These are phyloP conservation scores for Pyricularia pennisetigena DNA, from an alignment of 2,329 filamentous ascomycete genomes.

Conservation along the genomic window DNA sequence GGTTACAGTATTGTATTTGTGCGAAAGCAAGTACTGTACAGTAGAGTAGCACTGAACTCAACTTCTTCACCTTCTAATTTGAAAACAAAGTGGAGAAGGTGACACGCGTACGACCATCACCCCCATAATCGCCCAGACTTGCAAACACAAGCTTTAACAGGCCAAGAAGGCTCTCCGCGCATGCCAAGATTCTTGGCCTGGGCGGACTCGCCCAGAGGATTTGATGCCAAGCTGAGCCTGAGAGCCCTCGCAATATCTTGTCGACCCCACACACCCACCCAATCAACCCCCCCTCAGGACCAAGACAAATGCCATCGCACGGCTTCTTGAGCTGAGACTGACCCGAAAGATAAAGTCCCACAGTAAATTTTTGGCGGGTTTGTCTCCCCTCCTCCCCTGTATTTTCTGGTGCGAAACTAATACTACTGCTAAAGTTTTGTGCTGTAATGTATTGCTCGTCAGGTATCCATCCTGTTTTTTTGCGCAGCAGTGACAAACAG, in stretches of 20 bases:
- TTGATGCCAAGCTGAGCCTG: no score
- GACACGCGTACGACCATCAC: not conserved
- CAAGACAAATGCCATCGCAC: not conserved
- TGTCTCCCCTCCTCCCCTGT: not conserved
- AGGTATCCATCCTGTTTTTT: not conserved
- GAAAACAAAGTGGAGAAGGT: not conserved
- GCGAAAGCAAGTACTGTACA: no score
- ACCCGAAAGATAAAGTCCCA: not conserved
- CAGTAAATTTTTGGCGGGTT: not conserved
- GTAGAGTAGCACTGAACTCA: no score
- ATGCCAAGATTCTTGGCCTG: not conserved
- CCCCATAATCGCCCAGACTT: not conserved
- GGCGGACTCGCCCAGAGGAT: not conserved
- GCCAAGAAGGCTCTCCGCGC: not conserved
- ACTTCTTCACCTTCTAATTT: not conserved
- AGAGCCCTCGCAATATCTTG: not conserved
- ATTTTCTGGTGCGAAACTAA: not conserved
- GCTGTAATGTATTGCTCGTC: not conserved
- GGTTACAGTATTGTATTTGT: no score
- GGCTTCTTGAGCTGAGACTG: not conserved
- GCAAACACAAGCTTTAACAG: not conserved
- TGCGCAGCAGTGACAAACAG: not conserved
- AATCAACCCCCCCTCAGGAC: not conserved
- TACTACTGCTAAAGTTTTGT: not conserved
- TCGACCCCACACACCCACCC: not conserved